Evolutionary conservation across 352 stramenopile species (phyloP).

Genomic region (Globisporangium middletonii): DNA sequence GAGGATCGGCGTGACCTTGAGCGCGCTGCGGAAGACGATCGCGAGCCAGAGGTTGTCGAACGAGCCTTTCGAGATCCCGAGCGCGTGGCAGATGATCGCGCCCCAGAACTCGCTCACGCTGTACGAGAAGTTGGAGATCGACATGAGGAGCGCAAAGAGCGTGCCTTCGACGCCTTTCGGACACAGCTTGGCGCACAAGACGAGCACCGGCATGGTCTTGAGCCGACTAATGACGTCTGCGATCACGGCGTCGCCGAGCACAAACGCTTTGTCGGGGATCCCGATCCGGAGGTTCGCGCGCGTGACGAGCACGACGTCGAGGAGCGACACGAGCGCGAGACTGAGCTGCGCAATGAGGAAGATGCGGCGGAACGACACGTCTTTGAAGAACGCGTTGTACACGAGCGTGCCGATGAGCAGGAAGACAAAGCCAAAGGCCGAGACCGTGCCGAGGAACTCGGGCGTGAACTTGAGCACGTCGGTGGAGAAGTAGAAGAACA

Average conservation of each 20-base stretch:
- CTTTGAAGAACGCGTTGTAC: slow-evolving; percentile 86
- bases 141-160: slow-evolving; percentile 97
- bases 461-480: slow-evolving; percentile 93
- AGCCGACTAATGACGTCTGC: slow-evolving; percentile 74
- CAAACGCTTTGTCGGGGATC: slow-evolving; percentile 94
- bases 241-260: slow-evolving; percentile 93
- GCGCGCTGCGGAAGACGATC: slow-evolving; percentile 87
- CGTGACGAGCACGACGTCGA: slow-evolving; percentile 88
- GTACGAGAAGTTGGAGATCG: slow-evolving; percentile 94
- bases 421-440: slow-evolving; percentile 68
- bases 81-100: slow-evolving; percentile 79
- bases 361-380: slow-evolving; percentile 91
- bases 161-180: slow-evolving; percentile 94
- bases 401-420: slow-evolving; percentile 74
- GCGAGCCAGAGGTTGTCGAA: slow-evolving; percentile 91
- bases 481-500: slow-evolving; percentile 95
- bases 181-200: slow-evolving; percentile 93
- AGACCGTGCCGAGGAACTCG: slow-evolving; percentile 92
- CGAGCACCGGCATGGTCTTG: slow-evolving; percentile 92
- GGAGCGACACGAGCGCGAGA: slow-evolving; percentile 58
- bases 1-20: slow-evolving; percentile 89
- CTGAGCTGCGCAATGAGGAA: slow-evolving; percentile 86
- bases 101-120: slow-evolving; percentile 92
- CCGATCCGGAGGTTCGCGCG: slow-evolving; percentile 88
- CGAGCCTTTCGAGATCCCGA: slow-evolving; percentile 88